Percentiles rank a stretch among this genome's conserved stretches.
These are phyloP conservation scores for Casuarina cunninghamiana DNA, from an alignment of 306 rosid genomes.

Conservation along the genomic window DNA sequence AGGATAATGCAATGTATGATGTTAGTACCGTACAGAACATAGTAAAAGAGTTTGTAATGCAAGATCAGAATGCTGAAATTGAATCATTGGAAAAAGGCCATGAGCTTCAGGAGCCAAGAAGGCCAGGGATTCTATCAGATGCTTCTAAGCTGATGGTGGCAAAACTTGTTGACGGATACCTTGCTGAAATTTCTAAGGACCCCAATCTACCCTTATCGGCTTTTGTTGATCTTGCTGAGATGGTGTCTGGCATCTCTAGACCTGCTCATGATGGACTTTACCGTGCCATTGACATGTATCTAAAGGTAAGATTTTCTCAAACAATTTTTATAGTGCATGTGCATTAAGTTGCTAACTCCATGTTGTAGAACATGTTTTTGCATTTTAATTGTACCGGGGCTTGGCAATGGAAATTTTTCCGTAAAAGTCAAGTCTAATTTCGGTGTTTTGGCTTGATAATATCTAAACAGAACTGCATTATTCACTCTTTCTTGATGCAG, in stretches of 20 bases:
- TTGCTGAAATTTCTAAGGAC: constrained; percentile 87
- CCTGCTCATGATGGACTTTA: constrained; percentile 91
- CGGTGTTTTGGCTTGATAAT: background rate
- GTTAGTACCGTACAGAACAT: constrained; percentile 66
- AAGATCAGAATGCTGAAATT: constrained; percentile 60
- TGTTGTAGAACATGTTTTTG: constrained; percentile 11
- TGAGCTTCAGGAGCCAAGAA: constrained; percentile 47
- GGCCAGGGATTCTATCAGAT: constrained; percentile 76
- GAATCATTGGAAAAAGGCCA: constrained; percentile 50
- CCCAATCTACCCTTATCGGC: constrained; percentile 56
- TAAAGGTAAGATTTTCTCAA: constrained; percentile 60
- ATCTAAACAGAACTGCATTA: background rate
- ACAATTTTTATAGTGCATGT: constrained; percentile 12
- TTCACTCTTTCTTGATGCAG: constrained; percentile 41
- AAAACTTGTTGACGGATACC: constrained; percentile 81
- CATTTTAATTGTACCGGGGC: constrained; percentile 1
- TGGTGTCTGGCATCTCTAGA: constrained; percentile 62
- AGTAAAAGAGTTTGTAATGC: constrained; percentile 61
- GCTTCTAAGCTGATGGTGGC: constrained; percentile 96
- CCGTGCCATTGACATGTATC: constrained; percentile 88
- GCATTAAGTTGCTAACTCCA: constrained; percentile 10
- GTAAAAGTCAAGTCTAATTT: background rate
- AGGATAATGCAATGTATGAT: constrained; percentile 53
- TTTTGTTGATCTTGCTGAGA: constrained; percentile 78
- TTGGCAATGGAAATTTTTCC: background rate